Evolutionary conservation across 2,329 filamentous ascomycete genomes (phyloP), one percentile per base, ranked within the genome.

Genomic region (Fusarium nodosum): DNA sequence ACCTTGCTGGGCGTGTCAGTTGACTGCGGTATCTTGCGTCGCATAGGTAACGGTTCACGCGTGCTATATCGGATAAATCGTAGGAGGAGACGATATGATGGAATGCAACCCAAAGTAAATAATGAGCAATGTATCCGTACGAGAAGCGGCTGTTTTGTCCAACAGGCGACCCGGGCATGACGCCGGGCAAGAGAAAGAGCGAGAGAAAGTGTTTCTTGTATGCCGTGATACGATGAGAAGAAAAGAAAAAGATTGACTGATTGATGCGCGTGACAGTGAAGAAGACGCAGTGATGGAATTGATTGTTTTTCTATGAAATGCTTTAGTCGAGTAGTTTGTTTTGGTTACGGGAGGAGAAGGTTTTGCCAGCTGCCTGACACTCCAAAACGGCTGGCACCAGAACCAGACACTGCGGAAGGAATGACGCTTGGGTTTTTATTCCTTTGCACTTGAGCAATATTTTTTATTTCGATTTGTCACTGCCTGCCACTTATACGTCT

Each of bases 321-420:
- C 28, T 46, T 41, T 41, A 22, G 39, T 64, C 51, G 56, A 26
- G 48, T n/a, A 39, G 26, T 53, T 58, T 64, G 46, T 47, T 57
- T n/a, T 47, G 44, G 24, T 30, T 22, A 24, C 48, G 39, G 39
- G 51, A 61, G 56, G 38, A 41, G 7, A 18, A 52, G 42, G 31
- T 24, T 57, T 65, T 65, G 62, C 22, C 59, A 63, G 53, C 52
- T 58, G 58, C 34, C 62, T 13, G 34, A 39, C 63, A 64, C 34
- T 63, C 45, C 15, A 34, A 51, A 50, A 50, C 48, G 36, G 42
- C 22, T 12, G 36, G 18, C 38, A 22, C 54, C 13, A 20, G 12
- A 24, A 34, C 16, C 20, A 33, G 15, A 26, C 22, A 45, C 16
- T 46, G 13, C 22, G 42, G 62, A 64, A 64, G 54, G 63, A 54